Evolutionary conservation across 2,329 filamentous ascomycete species (phyloP).

Genomic region (Cladophialophora yegresii): DNA sequence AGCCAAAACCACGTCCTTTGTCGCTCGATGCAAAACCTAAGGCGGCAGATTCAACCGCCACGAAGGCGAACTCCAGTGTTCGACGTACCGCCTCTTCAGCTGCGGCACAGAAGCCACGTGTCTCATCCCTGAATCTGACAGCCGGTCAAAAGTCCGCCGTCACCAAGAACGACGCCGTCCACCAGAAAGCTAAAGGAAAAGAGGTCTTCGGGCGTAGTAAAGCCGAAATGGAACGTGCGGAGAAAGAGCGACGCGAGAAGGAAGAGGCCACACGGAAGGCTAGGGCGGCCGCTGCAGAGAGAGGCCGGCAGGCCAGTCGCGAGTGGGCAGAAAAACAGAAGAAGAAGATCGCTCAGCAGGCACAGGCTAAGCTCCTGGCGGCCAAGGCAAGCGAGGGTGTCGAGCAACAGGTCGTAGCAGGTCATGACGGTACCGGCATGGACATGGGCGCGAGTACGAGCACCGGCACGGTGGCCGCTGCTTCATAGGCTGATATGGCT

Average conservation of each 20-base stretch:
- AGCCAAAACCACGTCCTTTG: constrained; percentile 20
- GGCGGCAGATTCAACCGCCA: constrained; percentile 4
- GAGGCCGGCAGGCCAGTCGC: constrained; percentile 41
- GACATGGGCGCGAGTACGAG: no score
- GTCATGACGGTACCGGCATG: neutral
- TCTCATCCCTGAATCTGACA: constrained; percentile 27
- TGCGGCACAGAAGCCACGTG: constrained; percentile 18
- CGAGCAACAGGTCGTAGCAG: neutral
- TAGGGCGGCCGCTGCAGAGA: constrained; percentile 42
- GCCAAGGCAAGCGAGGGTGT: neutral
- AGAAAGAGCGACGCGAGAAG: constrained; percentile 40
- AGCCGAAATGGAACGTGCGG: constrained; percentile 35
- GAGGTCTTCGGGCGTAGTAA: constrained; percentile 38
- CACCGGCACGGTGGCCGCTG: constrained; percentile 4
- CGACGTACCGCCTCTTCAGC: constrained; percentile 23
- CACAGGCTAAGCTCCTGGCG: constrained; percentile 17
- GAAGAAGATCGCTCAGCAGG: constrained; percentile 30
- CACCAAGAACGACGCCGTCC: constrained; percentile 30
- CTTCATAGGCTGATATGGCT: constrained; percentile 9
- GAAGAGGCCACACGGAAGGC: constrained; percentile 41
- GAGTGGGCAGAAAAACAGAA: constrained; percentile 44
- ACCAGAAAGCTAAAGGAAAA: constrained; percentile 39
- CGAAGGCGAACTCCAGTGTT: constrained; percentile 28
- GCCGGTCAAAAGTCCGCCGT: constrained; percentile 30
- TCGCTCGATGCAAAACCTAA: constrained; percentile 17